Evolutionary conservation across 2,329 filamentous ascomycete genomes (phyloP).

Genomic region (Ascochyta viciae-villosae): DNA sequence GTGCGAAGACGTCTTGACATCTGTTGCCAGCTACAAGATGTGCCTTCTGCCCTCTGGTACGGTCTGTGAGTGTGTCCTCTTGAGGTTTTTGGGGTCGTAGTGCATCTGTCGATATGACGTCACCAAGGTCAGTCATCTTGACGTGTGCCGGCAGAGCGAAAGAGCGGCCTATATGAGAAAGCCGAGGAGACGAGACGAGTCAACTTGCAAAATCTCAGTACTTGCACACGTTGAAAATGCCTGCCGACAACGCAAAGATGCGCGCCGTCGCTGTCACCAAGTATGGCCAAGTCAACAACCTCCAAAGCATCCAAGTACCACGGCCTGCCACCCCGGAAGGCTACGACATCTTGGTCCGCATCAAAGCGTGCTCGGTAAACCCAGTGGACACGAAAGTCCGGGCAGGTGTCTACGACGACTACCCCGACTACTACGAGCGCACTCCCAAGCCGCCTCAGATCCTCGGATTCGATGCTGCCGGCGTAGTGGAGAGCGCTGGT

Average conservation of each 20-base stretch:
- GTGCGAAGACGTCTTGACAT: too few relatives aligned
- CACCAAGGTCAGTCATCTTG: slow-evolving; percentile 1
- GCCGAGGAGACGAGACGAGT: neutral
- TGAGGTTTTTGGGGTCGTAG: neutral
- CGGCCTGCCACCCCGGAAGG: slow-evolving; percentile 38
- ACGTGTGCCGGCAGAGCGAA: neutral
- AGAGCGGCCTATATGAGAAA: neutral
- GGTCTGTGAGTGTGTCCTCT: too few relatives aligned
- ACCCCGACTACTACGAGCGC: slow-evolving; percentile 28
- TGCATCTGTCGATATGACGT: neutral
- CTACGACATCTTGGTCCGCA: slow-evolving; percentile 45
- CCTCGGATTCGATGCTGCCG: slow-evolving; percentile 18
- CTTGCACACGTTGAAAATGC: neutral
- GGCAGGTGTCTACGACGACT: slow-evolving; percentile 40
- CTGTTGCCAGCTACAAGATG: too few relatives aligned
- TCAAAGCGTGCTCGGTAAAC: slow-evolving; percentile 31
- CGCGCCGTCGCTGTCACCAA: slow-evolving; percentile 41
- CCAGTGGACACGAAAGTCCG: slow-evolving; percentile 35
- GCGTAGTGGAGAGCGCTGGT: slow-evolving; percentile 11
- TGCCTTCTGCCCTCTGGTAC: too few relatives aligned
- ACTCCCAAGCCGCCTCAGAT: slow-evolving; percentile 6
- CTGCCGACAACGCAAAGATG: slow-evolving; percentile 25
- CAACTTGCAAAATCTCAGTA: neutral
- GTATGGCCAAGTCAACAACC: slow-evolving; percentile 38
- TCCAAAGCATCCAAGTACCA: slow-evolving; percentile 39